Conservation (phyloP, 1,284 basidiomycete species). For the Papiliotrema laurentii region DNA sequence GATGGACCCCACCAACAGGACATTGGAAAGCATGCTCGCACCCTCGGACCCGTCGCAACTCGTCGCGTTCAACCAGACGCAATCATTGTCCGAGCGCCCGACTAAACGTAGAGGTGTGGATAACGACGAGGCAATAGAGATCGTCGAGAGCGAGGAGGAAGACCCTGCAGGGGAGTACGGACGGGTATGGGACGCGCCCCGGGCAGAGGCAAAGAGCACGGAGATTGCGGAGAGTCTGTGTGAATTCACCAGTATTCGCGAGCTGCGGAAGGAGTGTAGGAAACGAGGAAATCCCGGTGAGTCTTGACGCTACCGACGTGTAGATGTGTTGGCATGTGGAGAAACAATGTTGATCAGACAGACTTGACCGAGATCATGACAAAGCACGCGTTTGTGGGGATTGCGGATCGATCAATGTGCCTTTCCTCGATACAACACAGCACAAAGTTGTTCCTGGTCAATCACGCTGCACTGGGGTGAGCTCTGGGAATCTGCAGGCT, state of each 20-base stretch:
- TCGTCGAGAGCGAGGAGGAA: constrained; percentile 22
- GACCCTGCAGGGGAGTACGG: constrained; percentile 11
- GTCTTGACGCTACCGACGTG: constrained; percentile 30
- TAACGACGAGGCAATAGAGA: constrained; percentile 22
- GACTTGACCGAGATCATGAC: constrained; percentile 77
- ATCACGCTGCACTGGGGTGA: constrained; percentile 75
- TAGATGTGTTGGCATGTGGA: no score
- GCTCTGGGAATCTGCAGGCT: constrained; percentile 33
- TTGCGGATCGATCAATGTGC: constrained; percentile 71
- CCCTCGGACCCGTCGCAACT: constrained; percentile 34
- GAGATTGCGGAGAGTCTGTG: constrained; percentile 76
- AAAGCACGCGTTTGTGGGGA: constrained; percentile 87
- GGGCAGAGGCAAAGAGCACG: constrained; percentile 15
- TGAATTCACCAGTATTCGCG: constrained; percentile 70
- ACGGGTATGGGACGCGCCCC: constrained; percentile 12
- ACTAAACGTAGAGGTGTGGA: constrained; percentile 27
- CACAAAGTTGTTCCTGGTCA: constrained; percentile 83
- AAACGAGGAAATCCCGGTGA: constrained; percentile 66
- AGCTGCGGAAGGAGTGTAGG: constrained; percentile 60
- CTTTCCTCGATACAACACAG: constrained; percentile 81
- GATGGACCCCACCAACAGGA: constrained; percentile 79
- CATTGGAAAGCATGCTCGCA: constrained; percentile 86
- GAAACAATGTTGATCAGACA: constrained; percentile 42
- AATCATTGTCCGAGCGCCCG: constrained; percentile 12
- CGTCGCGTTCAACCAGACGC: constrained; percentile 13